Evolutionary conservation across 1,284 basidiomycete species (phyloP).

Genomic region (Ceratobasidium sp.): DNA sequence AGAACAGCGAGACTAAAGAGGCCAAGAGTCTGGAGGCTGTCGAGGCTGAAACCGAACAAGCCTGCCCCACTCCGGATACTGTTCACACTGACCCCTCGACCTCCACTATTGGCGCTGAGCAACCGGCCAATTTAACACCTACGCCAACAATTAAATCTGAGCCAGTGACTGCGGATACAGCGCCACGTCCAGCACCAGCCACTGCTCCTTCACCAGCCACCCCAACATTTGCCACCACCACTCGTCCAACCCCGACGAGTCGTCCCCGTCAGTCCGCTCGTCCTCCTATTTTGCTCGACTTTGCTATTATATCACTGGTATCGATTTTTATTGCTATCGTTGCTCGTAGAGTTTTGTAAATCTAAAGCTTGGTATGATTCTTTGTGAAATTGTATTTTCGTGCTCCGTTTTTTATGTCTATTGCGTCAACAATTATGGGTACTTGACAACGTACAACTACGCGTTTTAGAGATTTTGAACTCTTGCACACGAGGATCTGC

Average conservation of each 20-base stretch:
- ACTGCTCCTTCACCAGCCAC: background rate
- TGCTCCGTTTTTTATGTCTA: background rate
- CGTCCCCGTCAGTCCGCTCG: slow-evolving; percentile 23
- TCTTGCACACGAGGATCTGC: slow-evolving; percentile 3
- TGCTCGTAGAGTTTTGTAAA: slow-evolving; percentile 42
- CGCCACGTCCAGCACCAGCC: slow-evolving; percentile 15
- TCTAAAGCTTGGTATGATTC: background rate
- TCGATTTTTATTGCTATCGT: slow-evolving; percentile 45
- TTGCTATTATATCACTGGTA: slow-evolving; percentile 43
- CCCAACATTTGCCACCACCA: background rate
- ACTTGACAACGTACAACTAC: background rate
- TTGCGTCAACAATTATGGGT: background rate
- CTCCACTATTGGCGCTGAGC: background rate
- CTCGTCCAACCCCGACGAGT: slow-evolving; percentile 6
- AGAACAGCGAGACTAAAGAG: background rate
- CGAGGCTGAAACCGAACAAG: slow-evolving; percentile 10
- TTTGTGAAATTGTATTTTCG: slow-evolving; percentile 37
- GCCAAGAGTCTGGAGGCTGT: background rate
- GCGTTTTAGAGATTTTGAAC: background rate
- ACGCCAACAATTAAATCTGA: slow-evolving; percentile 14
- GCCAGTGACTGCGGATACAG: background rate
- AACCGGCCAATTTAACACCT: slow-evolving; percentile 19
- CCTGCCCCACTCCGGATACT: background rate
- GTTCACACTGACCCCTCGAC: background rate
- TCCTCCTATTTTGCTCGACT: slow-evolving; percentile 34